Conservation (phyloP, 208 protist genomes). For the Angomonas ambiguus region DNA sequence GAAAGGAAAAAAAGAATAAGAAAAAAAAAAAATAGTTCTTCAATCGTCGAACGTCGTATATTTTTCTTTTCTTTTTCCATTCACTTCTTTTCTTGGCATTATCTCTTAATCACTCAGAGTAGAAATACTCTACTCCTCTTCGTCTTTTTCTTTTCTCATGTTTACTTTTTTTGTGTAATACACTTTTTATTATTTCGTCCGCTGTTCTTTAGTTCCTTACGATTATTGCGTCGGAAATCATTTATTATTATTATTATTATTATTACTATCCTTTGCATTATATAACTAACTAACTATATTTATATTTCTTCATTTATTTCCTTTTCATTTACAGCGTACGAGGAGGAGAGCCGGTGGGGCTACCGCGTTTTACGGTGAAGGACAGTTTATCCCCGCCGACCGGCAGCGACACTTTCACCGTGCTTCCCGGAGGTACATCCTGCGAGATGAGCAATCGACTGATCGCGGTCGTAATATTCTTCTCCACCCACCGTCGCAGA, state of each 20-base stretch:
- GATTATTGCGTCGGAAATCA: too few species aligned
- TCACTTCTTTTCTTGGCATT: not conserved
- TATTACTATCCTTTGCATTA: not conserved
- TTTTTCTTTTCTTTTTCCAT: not conserved
- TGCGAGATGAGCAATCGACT: slow-evolving; percentile 81
- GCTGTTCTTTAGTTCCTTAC: not conserved
- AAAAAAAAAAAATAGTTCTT: slow-evolving; percentile 6
- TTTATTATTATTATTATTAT: not conserved
- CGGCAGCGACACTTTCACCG: slow-evolving; percentile 47
- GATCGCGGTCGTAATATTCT: slow-evolving; percentile 86
- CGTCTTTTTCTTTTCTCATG: not conserved
- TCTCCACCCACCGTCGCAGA: slow-evolving; percentile 85
- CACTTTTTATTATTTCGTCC: not conserved
- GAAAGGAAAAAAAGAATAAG: not conserved
- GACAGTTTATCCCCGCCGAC: slow-evolving; percentile 11
- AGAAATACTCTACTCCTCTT: not conserved
- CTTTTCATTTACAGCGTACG: too few species aligned
- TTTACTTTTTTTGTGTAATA: too few species aligned
- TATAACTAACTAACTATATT: too few species aligned
- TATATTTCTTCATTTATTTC: too few species aligned
- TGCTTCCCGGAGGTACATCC: slow-evolving; percentile 69
- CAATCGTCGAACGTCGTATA: not conserved
- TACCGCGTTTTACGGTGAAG: not conserved
- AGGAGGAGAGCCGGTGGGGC: too few species aligned
- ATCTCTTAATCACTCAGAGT: not conserved